Percentiles rank a stretch among this genome's conserved stretches.
These are phyloP conservation scores for Aphanomyces stellatus DNA, from an alignment of 352 stramenopile genomes.

Conservation along the genomic window DNA sequence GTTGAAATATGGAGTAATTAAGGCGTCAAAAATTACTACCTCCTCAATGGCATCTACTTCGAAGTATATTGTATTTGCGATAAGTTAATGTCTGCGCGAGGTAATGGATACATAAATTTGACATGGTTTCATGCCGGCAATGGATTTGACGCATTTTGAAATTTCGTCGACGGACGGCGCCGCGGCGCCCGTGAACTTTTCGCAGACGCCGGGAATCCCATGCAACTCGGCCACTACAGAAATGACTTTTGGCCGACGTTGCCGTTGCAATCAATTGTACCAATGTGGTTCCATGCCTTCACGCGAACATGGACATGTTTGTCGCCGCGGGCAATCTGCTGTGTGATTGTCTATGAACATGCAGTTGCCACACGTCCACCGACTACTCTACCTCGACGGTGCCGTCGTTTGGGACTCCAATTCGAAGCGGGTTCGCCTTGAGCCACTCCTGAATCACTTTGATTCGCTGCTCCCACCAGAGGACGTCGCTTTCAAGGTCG, in stretches of 20 bases:
- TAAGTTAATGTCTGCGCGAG: no score
- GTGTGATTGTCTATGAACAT: conserved; percentile 59
- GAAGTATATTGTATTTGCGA: no score
- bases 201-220: conserved; percentile 35
- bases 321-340: conserved; percentile 57
- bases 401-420: conserved; percentile 55
- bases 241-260: conserved; percentile 3
- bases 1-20: conserved; percentile 18
- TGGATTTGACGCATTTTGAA: no score
- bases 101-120: no score
- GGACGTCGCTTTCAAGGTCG: background rate
- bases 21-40: no score
- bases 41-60: no score
- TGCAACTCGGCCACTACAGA: conserved; percentile 51
- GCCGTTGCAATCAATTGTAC: conserved; percentile 22
- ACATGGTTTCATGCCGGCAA: no score
- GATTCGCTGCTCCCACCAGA: conserved; percentile 49
- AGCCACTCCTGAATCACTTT: conserved; percentile 65
- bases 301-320: conserved; percentile 47
- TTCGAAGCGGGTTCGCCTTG: conserved; percentile 43
- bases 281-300: conserved; percentile 76
- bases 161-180: conserved; percentile 16
- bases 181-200: background rate
- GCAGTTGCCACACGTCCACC: no score
- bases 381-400: conserved; percentile 67